A percentile compares a stretch with the other conserved stretches of the same genome.
These are phyloP conservation scores for Jimgerdemannia lactiflua DNA, from an alignment of 192 early-diverging fungal species.

Conservation along the genomic window DNA sequence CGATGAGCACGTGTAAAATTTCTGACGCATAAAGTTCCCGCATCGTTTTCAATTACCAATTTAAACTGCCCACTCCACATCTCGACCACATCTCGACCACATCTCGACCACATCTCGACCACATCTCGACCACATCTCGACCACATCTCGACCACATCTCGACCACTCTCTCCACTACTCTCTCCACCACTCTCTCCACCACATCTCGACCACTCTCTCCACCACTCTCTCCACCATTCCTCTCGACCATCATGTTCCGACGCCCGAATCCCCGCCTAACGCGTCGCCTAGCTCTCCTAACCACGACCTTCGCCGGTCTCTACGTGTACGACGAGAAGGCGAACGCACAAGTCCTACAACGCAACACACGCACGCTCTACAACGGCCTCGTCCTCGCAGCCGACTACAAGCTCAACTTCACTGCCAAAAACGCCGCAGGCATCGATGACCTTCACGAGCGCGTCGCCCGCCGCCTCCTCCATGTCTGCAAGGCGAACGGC, in stretches of 20 bases:
- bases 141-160: too few relatives aligned
- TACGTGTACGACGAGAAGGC: constrained; percentile 39
- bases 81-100: background rate
- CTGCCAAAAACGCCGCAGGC: constrained; percentile 48
- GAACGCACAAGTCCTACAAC: constrained; percentile 44
- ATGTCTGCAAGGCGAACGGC: constrained; percentile 78
- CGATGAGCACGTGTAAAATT: background rate
- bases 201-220: background rate
- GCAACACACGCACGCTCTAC: constrained; percentile 44
- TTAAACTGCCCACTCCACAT: too few relatives aligned
- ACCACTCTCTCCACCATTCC: too few relatives aligned
- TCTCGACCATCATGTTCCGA: background rate
- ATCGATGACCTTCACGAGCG: constrained; percentile 72
- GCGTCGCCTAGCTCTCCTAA: background rate
- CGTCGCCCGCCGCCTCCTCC: constrained; percentile 68
- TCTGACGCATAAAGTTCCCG: background rate
- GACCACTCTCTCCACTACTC: too few relatives aligned
- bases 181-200: background rate
- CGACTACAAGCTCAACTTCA: constrained; percentile 87
- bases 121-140: background rate
- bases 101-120: background rate
- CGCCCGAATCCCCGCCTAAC: background rate
- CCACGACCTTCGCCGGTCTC: constrained; percentile 19
- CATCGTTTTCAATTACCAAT: too few relatives aligned
- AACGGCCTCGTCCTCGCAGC: constrained; percentile 48